Evolutionary conservation across 2,329 filamentous ascomycete species (phyloP), one percentile per base, ranked within the genome.

Genomic region (Colletotrichum sp.): DNA sequence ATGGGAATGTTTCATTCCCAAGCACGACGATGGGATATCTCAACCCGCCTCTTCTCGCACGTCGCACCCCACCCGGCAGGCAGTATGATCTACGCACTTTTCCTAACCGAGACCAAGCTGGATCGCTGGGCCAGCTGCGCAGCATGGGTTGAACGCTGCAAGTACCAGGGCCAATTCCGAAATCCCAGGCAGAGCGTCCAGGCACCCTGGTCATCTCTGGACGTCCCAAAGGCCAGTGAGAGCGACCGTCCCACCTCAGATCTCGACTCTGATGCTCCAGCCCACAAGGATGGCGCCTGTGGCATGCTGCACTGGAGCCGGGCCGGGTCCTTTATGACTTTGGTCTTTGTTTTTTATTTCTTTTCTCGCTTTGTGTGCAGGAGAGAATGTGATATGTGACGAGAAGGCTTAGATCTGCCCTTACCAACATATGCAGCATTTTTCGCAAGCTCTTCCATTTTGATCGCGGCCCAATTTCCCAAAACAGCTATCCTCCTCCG

Each of bases 371-470:
- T 27, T 68, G 12, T 63, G 70, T 72, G 70, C 57, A 57, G 34
- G 22, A 48, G 48, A 60, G 63, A 59, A 69, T 71, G 25, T 71
- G 66, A 74, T 28, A 75, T 71, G 39, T 75, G 65, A 76, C 48
- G n/a, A 34, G n/a, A 52, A 68, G 32, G 61, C 59, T 66, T 48
- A 76, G 74, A 74, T 76, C 74, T 71, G 34, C 66, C 65, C 34
- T 61, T 27, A 60, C 39, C 52, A 69, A 48, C 60, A 44, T 57
- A 68, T 70, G 68, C 68, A 70, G 68, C 57, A 36, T 8, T 25
- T 60, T 66, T 77, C 77, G 77, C 77, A 78, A 78, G 65, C 75
- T 71, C 77, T 78, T 71, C 77, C 75, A 15, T 68, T 65, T 78
- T 61, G 39, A 64, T 77, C 70, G 52, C 76, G 76, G 76, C 66